Evolutionary conservation across 139 green algal species (phyloP).

Genomic region (Gonium pectorale): DNA sequence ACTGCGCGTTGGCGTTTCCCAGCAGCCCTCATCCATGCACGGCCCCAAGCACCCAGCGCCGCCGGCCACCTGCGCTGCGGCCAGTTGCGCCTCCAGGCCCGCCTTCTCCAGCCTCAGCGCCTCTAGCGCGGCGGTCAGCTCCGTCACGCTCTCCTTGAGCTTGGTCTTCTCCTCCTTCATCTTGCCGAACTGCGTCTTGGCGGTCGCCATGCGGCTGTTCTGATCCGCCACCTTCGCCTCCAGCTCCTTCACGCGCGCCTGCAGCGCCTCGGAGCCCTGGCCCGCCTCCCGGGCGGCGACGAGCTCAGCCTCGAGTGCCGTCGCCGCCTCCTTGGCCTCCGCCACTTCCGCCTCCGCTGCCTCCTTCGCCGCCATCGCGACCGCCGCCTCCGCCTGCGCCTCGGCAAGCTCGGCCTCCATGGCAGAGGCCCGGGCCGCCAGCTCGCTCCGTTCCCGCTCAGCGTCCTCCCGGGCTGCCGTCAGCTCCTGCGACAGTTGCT

Average conservation of each 20-base stretch:
- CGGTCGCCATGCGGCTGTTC: conserved; percentile 19
- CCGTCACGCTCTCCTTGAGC: conserved; percentile 19
- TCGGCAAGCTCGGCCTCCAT: neutral
- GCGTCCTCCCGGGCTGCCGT: neutral
- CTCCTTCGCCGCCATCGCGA: neutral
- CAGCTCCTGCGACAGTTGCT: neutral
- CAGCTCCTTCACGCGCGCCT: conserved; percentile 16
- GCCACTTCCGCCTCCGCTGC: neutral
- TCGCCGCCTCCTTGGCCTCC: neutral
- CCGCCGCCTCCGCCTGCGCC: neutral
- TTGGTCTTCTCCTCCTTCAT: conserved; percentile 40
- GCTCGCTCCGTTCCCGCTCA: neutral
- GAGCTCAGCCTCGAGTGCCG: neutral
- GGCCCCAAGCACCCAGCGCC: too few relatives aligned
- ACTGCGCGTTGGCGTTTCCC: too few relatives aligned
- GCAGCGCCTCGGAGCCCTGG: neutral
- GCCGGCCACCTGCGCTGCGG: neutral
- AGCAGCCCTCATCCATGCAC: too few relatives aligned
- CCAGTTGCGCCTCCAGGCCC: conserved; percentile 15
- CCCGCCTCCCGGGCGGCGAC: neutral
- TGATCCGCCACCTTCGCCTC: conserved; percentile 32
- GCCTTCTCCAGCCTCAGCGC: neutral
- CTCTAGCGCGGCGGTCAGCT: neutral
- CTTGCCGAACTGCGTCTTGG: conserved; percentile 37
- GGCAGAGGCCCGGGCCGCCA: neutral